A percentile compares a stretch with the other conserved stretches of the same genome.
These are phyloP conservation scores for Sungouiella thailandica DNA, from an alignment of 805 yeast genomes.

Conservation along the genomic window DNA sequence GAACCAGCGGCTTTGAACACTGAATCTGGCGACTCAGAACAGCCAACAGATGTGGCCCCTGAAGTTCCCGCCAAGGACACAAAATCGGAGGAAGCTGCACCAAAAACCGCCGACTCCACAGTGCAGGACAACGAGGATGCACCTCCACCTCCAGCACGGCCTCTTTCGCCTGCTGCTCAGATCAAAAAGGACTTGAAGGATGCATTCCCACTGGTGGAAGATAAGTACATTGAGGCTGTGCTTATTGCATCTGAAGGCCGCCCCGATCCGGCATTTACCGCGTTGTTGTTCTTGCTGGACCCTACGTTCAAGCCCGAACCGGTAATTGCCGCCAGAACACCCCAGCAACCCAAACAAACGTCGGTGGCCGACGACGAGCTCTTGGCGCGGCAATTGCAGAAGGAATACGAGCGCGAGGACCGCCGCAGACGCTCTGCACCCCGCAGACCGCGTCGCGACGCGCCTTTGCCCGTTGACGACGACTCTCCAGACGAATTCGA, in stretches of 20 bases:
- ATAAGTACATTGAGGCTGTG: slow-evolving; percentile 65
- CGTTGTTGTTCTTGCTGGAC: slow-evolving; percentile 74
- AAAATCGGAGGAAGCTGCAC: neutral
- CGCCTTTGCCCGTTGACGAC: slow-evolving; percentile 12
- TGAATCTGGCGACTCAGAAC: slow-evolving; percentile 1
- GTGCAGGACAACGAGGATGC: slow-evolving; percentile 12
- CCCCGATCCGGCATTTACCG: slow-evolving; percentile 84
- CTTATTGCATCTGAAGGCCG: slow-evolving; percentile 81
- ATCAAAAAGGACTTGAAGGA: slow-evolving; percentile 62
- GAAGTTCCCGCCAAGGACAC: neutral
- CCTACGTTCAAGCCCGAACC: slow-evolving; percentile 52
- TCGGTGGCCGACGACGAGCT: slow-evolving; percentile 61
- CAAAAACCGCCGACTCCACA: slow-evolving; percentile 1
- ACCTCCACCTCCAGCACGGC: slow-evolving; percentile 48
- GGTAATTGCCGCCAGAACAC: slow-evolving; percentile 9
- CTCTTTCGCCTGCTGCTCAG: slow-evolving; percentile 53
- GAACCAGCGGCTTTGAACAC: neutral
- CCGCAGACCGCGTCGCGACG: slow-evolving; percentile 4
- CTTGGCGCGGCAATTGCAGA: slow-evolving; percentile 76
- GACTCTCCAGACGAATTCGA: slow-evolving; percentile 58
- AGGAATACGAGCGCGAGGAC: slow-evolving; percentile 48
- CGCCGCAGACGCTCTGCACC: slow-evolving; percentile 23
- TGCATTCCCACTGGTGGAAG: slow-evolving; percentile 81
- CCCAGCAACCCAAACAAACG: slow-evolving; percentile 1
- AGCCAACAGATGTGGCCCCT: slow-evolving; percentile 2